Base-by-base conservation (phyloP, 345 rosid species). In the Trapa bicornis region DNA sequence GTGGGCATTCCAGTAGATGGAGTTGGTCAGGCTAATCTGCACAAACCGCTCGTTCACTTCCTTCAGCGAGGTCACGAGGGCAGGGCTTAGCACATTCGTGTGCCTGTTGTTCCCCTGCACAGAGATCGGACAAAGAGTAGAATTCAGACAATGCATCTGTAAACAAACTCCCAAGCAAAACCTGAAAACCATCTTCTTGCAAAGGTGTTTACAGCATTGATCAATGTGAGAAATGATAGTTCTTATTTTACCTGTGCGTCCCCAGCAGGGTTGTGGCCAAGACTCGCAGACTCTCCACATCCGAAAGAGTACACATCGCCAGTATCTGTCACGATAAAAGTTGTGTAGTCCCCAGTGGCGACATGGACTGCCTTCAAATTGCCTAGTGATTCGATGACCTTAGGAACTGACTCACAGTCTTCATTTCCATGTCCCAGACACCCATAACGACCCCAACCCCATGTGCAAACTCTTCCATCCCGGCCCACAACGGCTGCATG, bases 361-460 rank as follows among this genome's bases (percentile, higher is more conserved):
- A 94, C 90, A 67, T 89, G 88, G 63, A 87, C 85, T 9, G 91
- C 97, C 81, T 91, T 94, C 74, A 94, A 82, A 35, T 80, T 48
- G 57, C 70, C 81, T 75, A 94, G 72, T 9, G 91, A 84, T 68
- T 89, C 93, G 39, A 94, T 87, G 13, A 91, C 96, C 78, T 86
- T 89, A 41, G 97, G 99, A 75, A 71, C 80, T 36, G 83, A 67
- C 74, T 91, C 93, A 41, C 82, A 77, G 39, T 94, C 99, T 66
- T 89, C 99, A 35, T 83, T 87, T 53, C 99, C 99, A 37, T 91
- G 97, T 60, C 99, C 99, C 65, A 94, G 78, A 77, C 99, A 94
- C 14, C 99, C 99, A 72, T 84, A 82, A 53, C 90, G 95, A 0
- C 97, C 97, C 97, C 97, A 94, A 67, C 97, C 99, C 99, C 96